These are phyloP conservation scores for Phaeophleospora eucalypticola DNA, from an alignment of 2,329 filamentous ascomycete species.

Conservation along the genomic window DNA sequence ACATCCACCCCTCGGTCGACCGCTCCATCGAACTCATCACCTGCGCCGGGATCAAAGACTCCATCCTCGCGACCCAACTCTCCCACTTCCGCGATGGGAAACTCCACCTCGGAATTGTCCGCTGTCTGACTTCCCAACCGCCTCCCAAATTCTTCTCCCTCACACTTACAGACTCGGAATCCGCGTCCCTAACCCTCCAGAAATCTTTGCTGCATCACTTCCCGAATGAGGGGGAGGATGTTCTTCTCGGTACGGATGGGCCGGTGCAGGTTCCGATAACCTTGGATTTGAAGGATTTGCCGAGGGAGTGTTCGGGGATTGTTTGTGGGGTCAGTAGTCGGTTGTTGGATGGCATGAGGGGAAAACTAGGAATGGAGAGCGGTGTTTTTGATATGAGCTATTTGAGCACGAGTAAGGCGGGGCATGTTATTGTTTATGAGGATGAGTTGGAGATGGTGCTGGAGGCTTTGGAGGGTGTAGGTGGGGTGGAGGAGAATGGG, in stretches of 20 bases:
- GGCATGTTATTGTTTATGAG: conserved; percentile 79
- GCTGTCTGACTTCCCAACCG: conserved; percentile 45
- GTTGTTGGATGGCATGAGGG: conserved; percentile 66
- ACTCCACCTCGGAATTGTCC: conserved; percentile 46
- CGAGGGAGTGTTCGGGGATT: conserved; percentile 86
- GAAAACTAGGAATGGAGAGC: conserved; percentile 34
- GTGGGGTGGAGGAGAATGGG: conserved; percentile 17
- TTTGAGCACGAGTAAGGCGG: conserved; percentile 80
- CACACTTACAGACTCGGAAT: conserved; percentile 68
- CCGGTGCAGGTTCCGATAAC: conserved; percentile 75
- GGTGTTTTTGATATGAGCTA: conserved; percentile 81
- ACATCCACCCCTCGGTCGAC: conserved; percentile 69
- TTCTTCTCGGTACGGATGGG: conserved; percentile 71
- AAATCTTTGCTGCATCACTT: conserved; percentile 59
- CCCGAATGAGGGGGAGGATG: conserved; percentile 46
- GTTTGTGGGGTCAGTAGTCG: conserved; percentile 88
- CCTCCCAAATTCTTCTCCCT: conserved; percentile 67
- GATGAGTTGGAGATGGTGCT: conserved; percentile 71
- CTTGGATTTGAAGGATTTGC: conserved; percentile 74
- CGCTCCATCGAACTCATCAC: conserved; percentile 68
- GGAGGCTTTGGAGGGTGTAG: conserved; percentile 57
- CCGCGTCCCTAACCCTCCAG: conserved; percentile 70
- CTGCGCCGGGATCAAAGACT: conserved; percentile 64
- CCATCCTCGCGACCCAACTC: conserved; percentile 25
- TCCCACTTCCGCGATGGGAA: conserved; percentile 38